Evolutionary conservation across 768 basidiomycete species (phyloP).

Genomic region (Auriscalpium orientale): DNA sequence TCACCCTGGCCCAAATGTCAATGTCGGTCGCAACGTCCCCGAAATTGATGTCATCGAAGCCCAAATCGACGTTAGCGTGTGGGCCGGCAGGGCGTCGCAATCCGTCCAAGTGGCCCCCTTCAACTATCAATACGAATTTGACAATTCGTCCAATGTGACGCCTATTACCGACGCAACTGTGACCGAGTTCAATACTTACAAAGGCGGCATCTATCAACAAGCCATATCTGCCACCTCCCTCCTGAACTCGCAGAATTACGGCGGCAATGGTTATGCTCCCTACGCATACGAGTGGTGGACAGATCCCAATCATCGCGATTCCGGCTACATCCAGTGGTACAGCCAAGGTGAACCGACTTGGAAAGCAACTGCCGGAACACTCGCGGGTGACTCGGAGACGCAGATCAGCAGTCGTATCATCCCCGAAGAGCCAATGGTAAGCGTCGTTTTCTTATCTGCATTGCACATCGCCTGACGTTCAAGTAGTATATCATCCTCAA

Average conservation of each 20-base stretch:
- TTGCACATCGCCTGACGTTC: neutral
- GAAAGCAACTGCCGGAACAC: slow-evolving; percentile 55
- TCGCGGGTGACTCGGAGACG: slow-evolving; percentile 56
- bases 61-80: slow-evolving; percentile 46
- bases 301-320: slow-evolving; percentile 51
- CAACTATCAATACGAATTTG: slow-evolving; percentile 59
- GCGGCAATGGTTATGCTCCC: slow-evolving; percentile 42
- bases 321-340: slow-evolving; percentile 86
- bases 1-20: slow-evolving; percentile 77
- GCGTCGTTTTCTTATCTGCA: slow-evolving; percentile 19
- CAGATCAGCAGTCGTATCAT: slow-evolving; percentile 60
- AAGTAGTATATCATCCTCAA: slow-evolving; percentile 77
- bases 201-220: slow-evolving; percentile 68
- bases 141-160: slow-evolving; percentile 43
- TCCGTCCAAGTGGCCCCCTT: slow-evolving; percentile 77
- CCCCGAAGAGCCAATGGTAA: slow-evolving; percentile 90
- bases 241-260: slow-evolving; percentile 50
- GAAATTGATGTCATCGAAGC: slow-evolving; percentile 94
- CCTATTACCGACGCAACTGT: slow-evolving; percentile 42
- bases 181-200: slow-evolving; percentile 59
- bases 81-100: slow-evolving; percentile 68
- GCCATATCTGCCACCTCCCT: slow-evolving; percentile 59
- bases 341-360: slow-evolving; percentile 60
- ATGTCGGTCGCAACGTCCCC: slow-evolving; percentile 66
- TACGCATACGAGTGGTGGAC: slow-evolving; percentile 82